Evolutionary conservation across 2,329 filamentous ascomycete genomes (phyloP), one percentile per base, ranked within the genome.

Genomic region (Colletotrichum ledebouriae): DNA sequence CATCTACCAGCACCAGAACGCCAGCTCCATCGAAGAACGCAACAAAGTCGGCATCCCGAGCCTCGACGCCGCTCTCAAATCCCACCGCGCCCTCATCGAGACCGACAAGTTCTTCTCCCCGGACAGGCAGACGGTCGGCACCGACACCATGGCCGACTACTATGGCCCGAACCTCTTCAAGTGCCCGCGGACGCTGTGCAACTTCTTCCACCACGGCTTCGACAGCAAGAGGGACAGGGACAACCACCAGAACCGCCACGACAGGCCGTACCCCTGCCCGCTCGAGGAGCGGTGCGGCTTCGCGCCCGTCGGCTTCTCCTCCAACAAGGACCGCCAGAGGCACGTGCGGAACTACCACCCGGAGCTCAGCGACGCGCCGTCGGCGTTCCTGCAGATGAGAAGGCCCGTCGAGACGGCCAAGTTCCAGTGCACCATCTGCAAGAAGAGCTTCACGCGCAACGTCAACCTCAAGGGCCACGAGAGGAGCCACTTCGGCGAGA

Each of bases 201-300:
- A 73, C 11, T 82, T 77, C 73, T 85, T 84, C 71, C 75, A 81
- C 50, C 74, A 81, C 46, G 83, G 83, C 0, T 84, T 82, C 72
- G 72, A 72, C 6, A 74, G 72, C 9, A 49, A 71, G 1, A 70
- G 73, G 10, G 71, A 70, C 0, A 74, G 76, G 6, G 77, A 83
- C 1, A 63, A 70, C 3, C 83, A 85, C 67, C 62, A 76, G 10
- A 73, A 75, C 50, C 74, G 78, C 4, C 83, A 85, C 63, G 76
- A 79, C 20, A 75, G 81, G 3, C 81, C 82, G 0, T 83, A 76
- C 63, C 74, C 73, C 11, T 84, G 82, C 57, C 73, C 73, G 0
- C 68, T 79, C 0, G 37, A 63, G 2, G 73, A 63, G 2, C 73
- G 74, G 2, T 84, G 82, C 59, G 70, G 73, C 3, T 67, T 76